Base-by-base conservation (phyloP, 495 filamentous ascomycete species). In the Apiosordaria backusii region DNA sequence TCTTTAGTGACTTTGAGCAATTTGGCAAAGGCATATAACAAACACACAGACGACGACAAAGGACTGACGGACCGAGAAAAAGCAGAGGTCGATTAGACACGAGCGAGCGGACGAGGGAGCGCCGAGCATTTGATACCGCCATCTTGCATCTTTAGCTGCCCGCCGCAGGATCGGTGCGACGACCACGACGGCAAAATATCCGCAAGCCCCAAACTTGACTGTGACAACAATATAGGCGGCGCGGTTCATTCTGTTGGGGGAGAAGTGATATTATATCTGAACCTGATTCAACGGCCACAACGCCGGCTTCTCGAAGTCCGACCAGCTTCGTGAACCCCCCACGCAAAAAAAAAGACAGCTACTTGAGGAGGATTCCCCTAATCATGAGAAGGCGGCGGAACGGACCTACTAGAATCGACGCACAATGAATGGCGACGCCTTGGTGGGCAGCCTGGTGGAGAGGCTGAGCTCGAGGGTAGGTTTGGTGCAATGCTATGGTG, bases 401-500 rank as follows among this genome's bases (percentile, higher is more conserved):
- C 40, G 66, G 29, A 62, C 57, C 66, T 69, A 70, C 67, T 64
- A 68, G 68, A 66, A 60, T 70, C 70, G 66, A 70, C 67, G 65
- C 50, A 74, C 72, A 71, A 88, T 89, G 86, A 87, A 84, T 75
- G 81, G 83, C 73, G 86, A 88, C 78, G 82, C 81, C 75, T 77
- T 88, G 74, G 85, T 89, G 67, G 81, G 84, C 76, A 84, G 84
- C 73, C 78, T 89, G 69, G 83, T 89, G 71, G 87, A 88, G 76
- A 82, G 86, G 75, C 80, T 89, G 65, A 83, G 82, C 57, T 84
- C 85, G 69, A 82, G 85, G 81, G 87, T 88, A 83, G 70, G 73
- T 72, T 59, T 59, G 35, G 16, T 45, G 35, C 27, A 29, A 29
- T 29, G 27, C 24, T 57, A 22, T 23, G 19, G 55, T 19, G 55